Evolutionary conservation across 805 yeast genomes (phyloP).

Genomic region (Starmerella potacharoeniae): DNA sequence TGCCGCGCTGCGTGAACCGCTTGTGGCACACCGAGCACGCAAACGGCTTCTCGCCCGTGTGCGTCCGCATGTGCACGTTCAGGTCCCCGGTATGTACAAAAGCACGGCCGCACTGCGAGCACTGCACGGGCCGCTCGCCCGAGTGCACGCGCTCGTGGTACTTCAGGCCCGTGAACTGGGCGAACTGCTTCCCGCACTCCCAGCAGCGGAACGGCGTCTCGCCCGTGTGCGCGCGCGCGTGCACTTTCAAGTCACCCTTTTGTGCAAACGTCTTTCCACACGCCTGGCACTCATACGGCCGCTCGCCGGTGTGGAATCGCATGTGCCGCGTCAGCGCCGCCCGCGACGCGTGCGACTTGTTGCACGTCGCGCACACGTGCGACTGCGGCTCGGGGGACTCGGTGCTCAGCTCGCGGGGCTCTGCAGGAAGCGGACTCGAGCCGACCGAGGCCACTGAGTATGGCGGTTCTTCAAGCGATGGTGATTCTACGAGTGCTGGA

Average conservation of each 20-base stretch:
- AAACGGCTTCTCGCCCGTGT: slow-evolving; percentile 85
- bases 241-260: slow-evolving; percentile 28
- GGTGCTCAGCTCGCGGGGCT: neutral
- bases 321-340: neutral
- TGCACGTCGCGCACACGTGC: neutral
- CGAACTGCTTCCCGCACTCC: slow-evolving; percentile 52
- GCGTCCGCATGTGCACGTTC: slow-evolving; percentile 76
- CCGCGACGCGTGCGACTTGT: neutral
- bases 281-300: neutral
- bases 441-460: too few relatives aligned
- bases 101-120: slow-evolving; percentile 58
- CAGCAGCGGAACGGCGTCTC: slow-evolving; percentile 64
- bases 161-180: slow-evolving; percentile 63
- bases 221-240: slow-evolving; percentile 62
- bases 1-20: slow-evolving; percentile 73
- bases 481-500: neutral
- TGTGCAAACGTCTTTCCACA: neutral
- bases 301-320: neutral
- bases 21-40: slow-evolving; percentile 72
- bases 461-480: neutral
- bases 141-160: slow-evolving; percentile 75
- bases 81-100: slow-evolving; percentile 76
- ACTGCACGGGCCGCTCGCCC: slow-evolving; percentile 77
- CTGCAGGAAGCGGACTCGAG: neutral
- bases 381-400: neutral